Percentiles rank a stretch among this genome's conserved stretches.
phyloP scores from a whole-genome alignment of 2,329 filamentous ascomycete species.

The Alternaria hordeiaustralica region DNA sequence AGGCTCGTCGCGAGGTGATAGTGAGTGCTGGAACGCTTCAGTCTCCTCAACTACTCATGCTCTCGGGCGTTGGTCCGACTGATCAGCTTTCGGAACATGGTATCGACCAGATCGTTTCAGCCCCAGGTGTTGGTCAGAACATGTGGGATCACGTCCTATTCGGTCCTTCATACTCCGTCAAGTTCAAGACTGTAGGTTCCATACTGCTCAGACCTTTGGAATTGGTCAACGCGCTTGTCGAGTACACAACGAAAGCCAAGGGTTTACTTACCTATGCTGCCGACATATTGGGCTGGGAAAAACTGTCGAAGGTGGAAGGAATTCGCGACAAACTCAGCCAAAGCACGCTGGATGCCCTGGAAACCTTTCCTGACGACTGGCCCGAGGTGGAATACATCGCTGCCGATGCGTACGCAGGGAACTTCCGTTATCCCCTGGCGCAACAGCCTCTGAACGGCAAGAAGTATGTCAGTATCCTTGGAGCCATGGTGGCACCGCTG shows the following conservation, averaged over 20 bases:
- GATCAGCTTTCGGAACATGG: constrained; percentile 16
- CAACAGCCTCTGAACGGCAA: background rate
- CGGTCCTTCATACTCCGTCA: background rate
- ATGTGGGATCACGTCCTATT: constrained; percentile 22
- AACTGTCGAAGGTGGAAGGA: background rate
- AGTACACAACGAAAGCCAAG: background rate
- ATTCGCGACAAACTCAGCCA: background rate
- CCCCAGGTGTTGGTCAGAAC: constrained; percentile 34
- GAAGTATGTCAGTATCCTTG: background rate
- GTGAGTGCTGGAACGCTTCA: background rate
- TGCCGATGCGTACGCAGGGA: background rate
- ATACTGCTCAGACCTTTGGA: background rate
- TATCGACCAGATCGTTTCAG: constrained; percentile 22
- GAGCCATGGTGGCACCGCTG: background rate
- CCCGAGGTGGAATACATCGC: constrained; percentile 9
- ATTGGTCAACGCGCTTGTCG: background rate
- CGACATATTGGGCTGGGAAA: background rate
- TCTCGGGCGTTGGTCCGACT: constrained; percentile 46
- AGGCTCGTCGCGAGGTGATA: background rate
- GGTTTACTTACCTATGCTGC: background rate
- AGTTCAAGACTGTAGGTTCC: background rate
- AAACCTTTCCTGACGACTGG: constrained; percentile 3
- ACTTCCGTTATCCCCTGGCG: background rate
- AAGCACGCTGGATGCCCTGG: background rate
- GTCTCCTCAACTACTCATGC: constrained; percentile 40